Conservation (phyloP, 345 rosid species). For the Brassica napus region Da-Ae NC_063435.1:25349501-25350000, state of each 20-base stretch:
- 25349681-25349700: background rate
- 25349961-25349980: conserved; percentile 15
- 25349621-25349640: background rate
- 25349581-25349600: background rate
- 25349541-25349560: background rate
- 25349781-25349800: background rate
- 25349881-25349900: conserved; percentile 57
- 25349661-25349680: background rate
- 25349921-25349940: conserved; percentile 48
- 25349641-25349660: background rate
- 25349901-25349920: conserved; percentile 36
- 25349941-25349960: conserved; percentile 71
- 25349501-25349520: background rate
- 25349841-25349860: conserved; percentile 67
- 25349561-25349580: background rate
- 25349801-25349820: conserved; percentile 10
- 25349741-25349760: background rate
- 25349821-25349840: conserved; percentile 84
- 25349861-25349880: conserved; percentile 54
- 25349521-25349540: background rate
- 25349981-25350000: background rate
- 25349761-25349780: background rate
- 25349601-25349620: background rate
- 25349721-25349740: background rate
- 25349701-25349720: background rate